Base-by-base conservation (phyloP, 1,284 basidiomycete species). In the Boletus mariae region DNA sequence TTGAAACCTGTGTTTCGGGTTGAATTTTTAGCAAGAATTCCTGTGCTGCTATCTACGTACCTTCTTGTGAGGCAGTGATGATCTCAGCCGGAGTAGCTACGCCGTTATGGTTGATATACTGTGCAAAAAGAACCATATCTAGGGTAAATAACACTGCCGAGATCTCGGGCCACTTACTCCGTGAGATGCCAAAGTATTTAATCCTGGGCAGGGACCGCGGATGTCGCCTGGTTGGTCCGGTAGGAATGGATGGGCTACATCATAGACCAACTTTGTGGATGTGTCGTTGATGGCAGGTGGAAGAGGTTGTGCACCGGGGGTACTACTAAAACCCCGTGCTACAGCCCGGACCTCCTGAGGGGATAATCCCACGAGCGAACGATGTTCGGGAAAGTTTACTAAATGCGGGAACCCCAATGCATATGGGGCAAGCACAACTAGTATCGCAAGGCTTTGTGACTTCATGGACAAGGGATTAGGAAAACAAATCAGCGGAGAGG, bases 301-400 rank as follows among this genome's bases (percentile, higher is more conserved):
- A 9, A 61, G 45, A 29, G 64, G 62, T 41, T 67, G 62, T 49
- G 66, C 45, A 37, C 63, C 62, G 4, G 66, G 62, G 0, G 58
- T 68, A 8, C 38, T 54, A 28, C 31, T 25, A 25, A 68, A 65
- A 1, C 49, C 46, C 45, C 37, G 53, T 0, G 51, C 58, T 8
- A 65, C 52, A 15, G 72, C 90, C 96, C 83, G 93, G 86, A 1
- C 78, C 98, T 25, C 53, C 32, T 61, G 25, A 9, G 17, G 37
- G 42, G 62, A 60, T 25, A 64, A 38, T 7, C 65, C 63, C 0
- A 42, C 55, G 8, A 67, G 55, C 0, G 63, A 66, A 40, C 61
- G 63, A 47, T 64, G 15, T 40, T 54, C 56, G 0, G 59, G 63
- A 20, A 64, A 66, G 38, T 57, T 47, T 26, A 17, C 42, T 2